Conservation (phyloP, 2,329 filamentous ascomycete genomes). For the Trichoderma polysporum region DNA sequence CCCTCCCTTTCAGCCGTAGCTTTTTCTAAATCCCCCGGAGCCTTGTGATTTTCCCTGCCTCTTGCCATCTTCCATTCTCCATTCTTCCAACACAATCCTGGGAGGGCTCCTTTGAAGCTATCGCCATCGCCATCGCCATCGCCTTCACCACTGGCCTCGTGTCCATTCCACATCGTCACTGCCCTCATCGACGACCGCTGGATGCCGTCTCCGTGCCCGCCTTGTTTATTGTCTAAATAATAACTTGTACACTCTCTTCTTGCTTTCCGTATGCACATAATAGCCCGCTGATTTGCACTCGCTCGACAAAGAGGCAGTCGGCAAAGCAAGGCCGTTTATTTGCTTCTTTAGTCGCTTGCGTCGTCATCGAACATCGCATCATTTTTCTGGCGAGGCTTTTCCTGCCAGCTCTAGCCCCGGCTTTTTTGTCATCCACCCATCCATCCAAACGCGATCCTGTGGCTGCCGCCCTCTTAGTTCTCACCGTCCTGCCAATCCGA, state of each 20-base stretch:
- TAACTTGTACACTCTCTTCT: not conserved
- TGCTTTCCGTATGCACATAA: not conserved
- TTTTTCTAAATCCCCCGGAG: not conserved
- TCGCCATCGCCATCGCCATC: constrained; percentile 13
- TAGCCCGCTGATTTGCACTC: not conserved
- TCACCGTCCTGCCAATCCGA: not conserved
- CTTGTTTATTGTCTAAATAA: not conserved
- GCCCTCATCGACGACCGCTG: not conserved
- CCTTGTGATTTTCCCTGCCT: not conserved
- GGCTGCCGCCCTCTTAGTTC: not conserved
- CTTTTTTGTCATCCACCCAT: constrained; percentile 1
- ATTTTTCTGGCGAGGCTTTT: constrained; percentile 20
- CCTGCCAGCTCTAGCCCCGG: constrained; percentile 13
- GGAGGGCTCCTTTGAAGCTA: constrained; percentile 15
- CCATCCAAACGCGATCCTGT: constrained; percentile 10
- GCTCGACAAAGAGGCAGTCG: not conserved
- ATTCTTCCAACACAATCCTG: no score
- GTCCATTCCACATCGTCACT: not conserved
- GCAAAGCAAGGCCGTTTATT: not conserved
- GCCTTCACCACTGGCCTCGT: not conserved
- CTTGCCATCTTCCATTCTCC: not conserved
- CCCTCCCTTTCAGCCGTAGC: constrained; percentile 7
- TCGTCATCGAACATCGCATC: constrained; percentile 8
- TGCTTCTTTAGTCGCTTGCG: no score
- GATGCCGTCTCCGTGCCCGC: no score